Evolutionary conservation across 768 basidiomycete species (phyloP).

Genomic region (Lactarius deliciosus): DNA sequence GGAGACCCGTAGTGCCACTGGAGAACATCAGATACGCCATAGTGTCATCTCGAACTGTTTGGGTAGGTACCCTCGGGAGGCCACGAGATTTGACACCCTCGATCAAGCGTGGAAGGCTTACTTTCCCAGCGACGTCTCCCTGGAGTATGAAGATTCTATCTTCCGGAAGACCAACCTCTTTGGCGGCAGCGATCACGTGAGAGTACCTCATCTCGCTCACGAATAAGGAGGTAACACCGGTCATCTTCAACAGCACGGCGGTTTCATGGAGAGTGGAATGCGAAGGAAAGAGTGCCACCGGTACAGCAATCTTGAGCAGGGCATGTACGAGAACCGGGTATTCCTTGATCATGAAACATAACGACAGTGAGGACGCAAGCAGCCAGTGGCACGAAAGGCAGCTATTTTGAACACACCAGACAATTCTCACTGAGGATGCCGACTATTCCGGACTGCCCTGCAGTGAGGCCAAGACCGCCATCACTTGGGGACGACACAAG

Average conservation of each 20-base stretch:
- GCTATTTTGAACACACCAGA: slow-evolving; percentile 45
- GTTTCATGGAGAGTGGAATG: slow-evolving; percentile 60
- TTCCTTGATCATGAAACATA: slow-evolving; percentile 42
- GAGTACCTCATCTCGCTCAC: slow-evolving; percentile 48
- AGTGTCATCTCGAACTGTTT: slow-evolving; percentile 49
- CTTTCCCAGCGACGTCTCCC: slow-evolving; percentile 43
- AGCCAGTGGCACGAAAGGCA: not conserved
- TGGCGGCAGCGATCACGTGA: slow-evolving; percentile 42
- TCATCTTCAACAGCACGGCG: slow-evolving; percentile 47
- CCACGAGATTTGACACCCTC: slow-evolving; percentile 39
- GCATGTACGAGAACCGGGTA: slow-evolving; percentile 52
- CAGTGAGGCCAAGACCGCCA: slow-evolving; percentile 55
- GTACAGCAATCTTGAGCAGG: slow-evolving; percentile 48
- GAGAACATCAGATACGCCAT: slow-evolving; percentile 74
- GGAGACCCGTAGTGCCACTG: slow-evolving; percentile 74
- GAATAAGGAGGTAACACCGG: slow-evolving; percentile 53
- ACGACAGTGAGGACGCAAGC: not conserved
- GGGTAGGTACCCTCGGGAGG: slow-evolving; percentile 44
- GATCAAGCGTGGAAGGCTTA: slow-evolving; percentile 48
- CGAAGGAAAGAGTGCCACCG: slow-evolving; percentile 53
- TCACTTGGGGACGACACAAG: slow-evolving; percentile 38
- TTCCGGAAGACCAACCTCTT: slow-evolving; percentile 37
- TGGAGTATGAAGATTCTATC: slow-evolving; percentile 51
- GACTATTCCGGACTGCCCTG: slow-evolving; percentile 50
- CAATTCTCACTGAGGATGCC: slow-evolving; percentile 73